Conservation (phyloP, 805 yeast species). For the Ogataea chonburiensis region DNA sequence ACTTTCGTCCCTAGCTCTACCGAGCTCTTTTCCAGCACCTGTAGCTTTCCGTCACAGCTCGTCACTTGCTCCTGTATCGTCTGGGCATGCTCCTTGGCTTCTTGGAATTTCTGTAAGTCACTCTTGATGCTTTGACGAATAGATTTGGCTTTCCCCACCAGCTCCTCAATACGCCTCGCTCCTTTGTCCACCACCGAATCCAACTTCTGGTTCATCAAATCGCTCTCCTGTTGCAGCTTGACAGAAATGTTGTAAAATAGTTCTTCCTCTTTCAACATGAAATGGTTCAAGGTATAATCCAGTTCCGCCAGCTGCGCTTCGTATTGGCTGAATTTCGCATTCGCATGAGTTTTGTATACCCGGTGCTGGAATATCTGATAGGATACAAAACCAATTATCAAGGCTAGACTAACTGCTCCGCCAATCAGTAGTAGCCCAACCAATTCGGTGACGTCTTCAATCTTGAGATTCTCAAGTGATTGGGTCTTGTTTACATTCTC, state of each 20-base stretch:
- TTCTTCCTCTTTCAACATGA: constrained; percentile 22
- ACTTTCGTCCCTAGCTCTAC: constrained; percentile 10
- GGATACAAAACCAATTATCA: background rate
- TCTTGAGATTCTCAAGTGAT: constrained; percentile 8
- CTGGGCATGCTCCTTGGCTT: constrained; percentile 6
- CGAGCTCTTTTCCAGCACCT: constrained; percentile 5
- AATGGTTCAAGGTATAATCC: constrained; percentile 2
- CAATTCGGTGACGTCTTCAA: constrained; percentile 18
- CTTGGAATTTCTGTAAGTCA: constrained; percentile 13
- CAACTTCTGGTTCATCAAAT: constrained; percentile 7
- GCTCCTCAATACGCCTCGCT: constrained; percentile 11
- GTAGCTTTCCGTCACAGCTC: constrained; percentile 4
- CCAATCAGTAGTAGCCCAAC: constrained; percentile 12
- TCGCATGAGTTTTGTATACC: background rate
- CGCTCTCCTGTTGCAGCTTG: constrained; percentile 14
- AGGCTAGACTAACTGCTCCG: constrained; percentile 1
- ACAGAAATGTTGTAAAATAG: constrained; percentile 10
- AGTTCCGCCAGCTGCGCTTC: constrained; percentile 1
- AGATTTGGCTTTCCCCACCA: constrained; percentile 7
- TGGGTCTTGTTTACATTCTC: constrained; percentile 20
- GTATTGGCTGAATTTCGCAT: background rate
- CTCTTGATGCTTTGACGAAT: constrained; percentile 10
- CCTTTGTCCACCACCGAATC: constrained; percentile 6
- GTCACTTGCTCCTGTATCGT: constrained; percentile 7
- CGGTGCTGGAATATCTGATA: background rate